Percentiles rank a stretch among this genome's conserved stretches.
Conservation (phyloP, 2,329 filamentous ascomycete species). For the Penicillium vulpinum region DNA sequence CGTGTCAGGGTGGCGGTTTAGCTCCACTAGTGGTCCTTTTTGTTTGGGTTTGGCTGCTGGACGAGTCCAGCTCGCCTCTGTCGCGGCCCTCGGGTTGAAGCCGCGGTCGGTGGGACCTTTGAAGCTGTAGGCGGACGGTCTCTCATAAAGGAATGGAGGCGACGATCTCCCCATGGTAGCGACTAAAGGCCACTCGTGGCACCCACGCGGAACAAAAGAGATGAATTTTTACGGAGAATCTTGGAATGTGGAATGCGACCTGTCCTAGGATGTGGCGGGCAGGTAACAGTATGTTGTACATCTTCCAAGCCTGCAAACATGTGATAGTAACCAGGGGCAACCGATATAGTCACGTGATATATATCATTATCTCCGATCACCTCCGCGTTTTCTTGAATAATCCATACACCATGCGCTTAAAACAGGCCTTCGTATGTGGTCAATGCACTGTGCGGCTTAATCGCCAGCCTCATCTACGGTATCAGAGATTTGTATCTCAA, state of each 20-base stretch:
- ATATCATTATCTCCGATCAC: slow-evolving; percentile 3
- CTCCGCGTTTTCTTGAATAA: slow-evolving; percentile 1
- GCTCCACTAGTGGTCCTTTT: slow-evolving; percentile 73
- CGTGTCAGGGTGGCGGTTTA: slow-evolving; percentile 81
- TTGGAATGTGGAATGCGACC: slow-evolving; percentile 22
- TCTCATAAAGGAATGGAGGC: slow-evolving; percentile 74
- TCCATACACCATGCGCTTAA: slow-evolving; percentile 26
- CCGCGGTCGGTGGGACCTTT: slow-evolving; percentile 52
- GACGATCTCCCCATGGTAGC: slow-evolving; percentile 53
- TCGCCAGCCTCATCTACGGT: slow-evolving; percentile 10
- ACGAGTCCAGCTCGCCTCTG: slow-evolving; percentile 72
- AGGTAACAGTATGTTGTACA: not conserved
- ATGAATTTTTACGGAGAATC: slow-evolving; percentile 23
- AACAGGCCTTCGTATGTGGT: slow-evolving; percentile 30
- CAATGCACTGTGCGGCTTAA: slow-evolving; percentile 29
- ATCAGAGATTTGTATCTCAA: slow-evolving; percentile 3
- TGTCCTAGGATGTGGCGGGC: slow-evolving; percentile 4
- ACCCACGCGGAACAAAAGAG: slow-evolving; percentile 36
- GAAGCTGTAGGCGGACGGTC: slow-evolving; percentile 54
- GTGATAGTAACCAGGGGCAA: slow-evolving; percentile 35
- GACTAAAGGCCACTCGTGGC: slow-evolving; percentile 28
- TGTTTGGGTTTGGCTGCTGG: slow-evolving; percentile 62
- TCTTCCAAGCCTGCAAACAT: slow-evolving; percentile 15
- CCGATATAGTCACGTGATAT: slow-evolving; percentile 23
- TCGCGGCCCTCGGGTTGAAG: slow-evolving; percentile 88